Percentiles rank a stretch among this genome's conserved stretches.
phyloP scores from a whole-genome alignment of 176 grass and related monocot species.

The Chrysopogon serrulatus region DNA sequence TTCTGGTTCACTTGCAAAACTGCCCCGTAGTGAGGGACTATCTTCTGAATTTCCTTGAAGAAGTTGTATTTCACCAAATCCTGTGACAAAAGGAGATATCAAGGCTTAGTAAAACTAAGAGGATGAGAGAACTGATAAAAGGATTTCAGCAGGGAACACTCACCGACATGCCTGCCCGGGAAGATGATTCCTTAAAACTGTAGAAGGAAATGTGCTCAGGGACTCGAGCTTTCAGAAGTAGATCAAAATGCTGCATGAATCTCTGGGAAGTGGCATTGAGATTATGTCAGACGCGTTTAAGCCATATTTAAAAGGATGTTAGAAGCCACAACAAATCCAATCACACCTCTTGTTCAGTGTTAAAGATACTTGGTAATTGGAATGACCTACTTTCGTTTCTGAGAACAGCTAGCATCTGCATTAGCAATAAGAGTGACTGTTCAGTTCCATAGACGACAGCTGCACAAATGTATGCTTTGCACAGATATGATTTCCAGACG shows the following conservation, averaged over 20 bases:
- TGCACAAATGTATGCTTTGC: background rate
- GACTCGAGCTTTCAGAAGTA: constrained; percentile 77
- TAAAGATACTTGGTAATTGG: constrained; percentile 72
- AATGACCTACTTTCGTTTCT: constrained; percentile 72
- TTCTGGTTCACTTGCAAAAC: constrained; percentile 62
- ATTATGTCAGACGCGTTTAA: background rate
- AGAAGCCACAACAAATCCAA: constrained; percentile 16
- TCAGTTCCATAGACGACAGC: constrained; percentile 6
- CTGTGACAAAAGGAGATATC: constrained; percentile 28
- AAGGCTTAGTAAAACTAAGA: constrained; percentile 17
- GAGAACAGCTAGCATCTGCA: constrained; percentile 76
- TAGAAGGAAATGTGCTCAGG: constrained; percentile 77
- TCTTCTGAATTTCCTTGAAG: constrained; percentile 82
- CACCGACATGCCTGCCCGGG: constrained; percentile 56
- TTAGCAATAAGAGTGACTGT: constrained; percentile 8
- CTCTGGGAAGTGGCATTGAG: constrained; percentile 50
- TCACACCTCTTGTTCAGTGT: constrained; percentile 81
- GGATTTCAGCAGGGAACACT: constrained; percentile 33
- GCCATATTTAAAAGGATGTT: background rate
- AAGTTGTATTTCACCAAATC: constrained; percentile 84
- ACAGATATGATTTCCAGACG: background rate
- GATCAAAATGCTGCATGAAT: constrained; percentile 96
- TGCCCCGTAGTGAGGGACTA: constrained; percentile 61
- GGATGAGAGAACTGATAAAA: background rate
- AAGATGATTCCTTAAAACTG: constrained; percentile 73